phyloP scores from a whole-genome alignment of 352 stramenopile species.

The Peronospora belbahrii region DNA sequence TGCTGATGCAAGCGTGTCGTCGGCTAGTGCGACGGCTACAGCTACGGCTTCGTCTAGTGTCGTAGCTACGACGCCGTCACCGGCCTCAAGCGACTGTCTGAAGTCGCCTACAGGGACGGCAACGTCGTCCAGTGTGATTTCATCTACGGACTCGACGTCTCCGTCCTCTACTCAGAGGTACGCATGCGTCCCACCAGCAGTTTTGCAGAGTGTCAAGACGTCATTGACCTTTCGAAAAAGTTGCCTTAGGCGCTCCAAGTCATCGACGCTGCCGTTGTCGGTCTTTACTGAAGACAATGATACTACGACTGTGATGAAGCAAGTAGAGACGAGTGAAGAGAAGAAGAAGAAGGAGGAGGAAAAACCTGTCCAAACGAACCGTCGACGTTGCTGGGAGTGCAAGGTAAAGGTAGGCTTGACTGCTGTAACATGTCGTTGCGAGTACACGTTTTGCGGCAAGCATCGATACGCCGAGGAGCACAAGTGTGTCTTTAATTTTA shows the following conservation, averaged over 20 bases:
- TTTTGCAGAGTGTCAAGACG: slow-evolving; percentile 45
- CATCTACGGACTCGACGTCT: slow-evolving; percentile 1
- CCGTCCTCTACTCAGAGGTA: slow-evolving; percentile 18
- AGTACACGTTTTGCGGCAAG: slow-evolving; percentile 86
- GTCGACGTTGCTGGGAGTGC: slow-evolving; percentile 83
- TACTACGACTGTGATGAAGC: not conserved
- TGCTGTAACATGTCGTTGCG: slow-evolving; percentile 82
- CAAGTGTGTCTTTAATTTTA: slow-evolving; percentile 85
- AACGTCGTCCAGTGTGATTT: slow-evolving; percentile 13
- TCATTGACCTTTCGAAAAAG: slow-evolving; percentile 55
- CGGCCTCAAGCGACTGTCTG: slow-evolving; percentile 23
- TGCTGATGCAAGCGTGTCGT: slow-evolving; percentile 23
- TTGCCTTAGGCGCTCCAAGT: slow-evolving; percentile 64
- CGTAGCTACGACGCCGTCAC: slow-evolving; percentile 12
- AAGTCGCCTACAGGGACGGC: slow-evolving; percentile 8
- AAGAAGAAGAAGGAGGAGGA: slow-evolving; percentile 6
- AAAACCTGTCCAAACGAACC: slow-evolving; percentile 75
- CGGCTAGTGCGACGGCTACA: slow-evolving; percentile 22
- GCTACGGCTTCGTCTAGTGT: slow-evolving; percentile 22
- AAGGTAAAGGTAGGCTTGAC: slow-evolving; percentile 82
- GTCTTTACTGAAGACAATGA: slow-evolving; percentile 3
- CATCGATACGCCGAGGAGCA: slow-evolving; percentile 88
- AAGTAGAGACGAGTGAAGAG: not conserved
- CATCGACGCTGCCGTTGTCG: slow-evolving; percentile 31
- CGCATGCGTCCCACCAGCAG: slow-evolving; percentile 30